A percentile compares a stretch with the other conserved stretches of the same genome.
Conservation (phyloP, 495 filamentous ascomycete species). For the Talaromyces proteolyticus region DNA sequence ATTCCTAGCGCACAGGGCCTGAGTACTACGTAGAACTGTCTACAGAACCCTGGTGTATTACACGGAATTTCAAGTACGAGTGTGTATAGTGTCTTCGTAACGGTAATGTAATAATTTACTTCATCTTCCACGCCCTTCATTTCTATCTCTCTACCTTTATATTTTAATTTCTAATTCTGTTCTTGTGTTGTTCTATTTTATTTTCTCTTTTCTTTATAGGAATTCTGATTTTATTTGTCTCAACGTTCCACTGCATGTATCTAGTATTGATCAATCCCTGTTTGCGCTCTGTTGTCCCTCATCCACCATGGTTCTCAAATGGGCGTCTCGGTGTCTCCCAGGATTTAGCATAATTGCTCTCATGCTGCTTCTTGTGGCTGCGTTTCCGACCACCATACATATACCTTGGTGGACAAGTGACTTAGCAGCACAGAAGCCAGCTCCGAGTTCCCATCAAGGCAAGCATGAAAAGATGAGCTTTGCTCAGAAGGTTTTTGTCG, state of each 20-base stretch:
- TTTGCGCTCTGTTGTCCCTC: background rate
- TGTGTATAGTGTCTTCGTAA: background rate
- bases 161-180: background rate
- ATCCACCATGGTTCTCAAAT: conserved; percentile 12
- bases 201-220: background rate
- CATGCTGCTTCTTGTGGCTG: conserved; percentile 14
- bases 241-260: background rate
- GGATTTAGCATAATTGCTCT: conserved; percentile 28
- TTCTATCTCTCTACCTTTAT: background rate
- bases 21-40: background rate
- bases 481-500: conserved; percentile 22
- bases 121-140: background rate
- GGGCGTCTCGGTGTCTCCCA: conserved; percentile 27
- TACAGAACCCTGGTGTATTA: background rate
- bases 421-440: conserved; percentile 9
- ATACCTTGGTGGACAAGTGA: conserved; percentile 12
- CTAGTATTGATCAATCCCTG: background rate
- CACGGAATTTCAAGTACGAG: background rate
- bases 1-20: background rate
- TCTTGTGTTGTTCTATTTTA: background rate
- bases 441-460: conserved; percentile 4
- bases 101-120: no score
- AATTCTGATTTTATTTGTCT: background rate
- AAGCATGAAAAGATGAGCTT: conserved; percentile 12
- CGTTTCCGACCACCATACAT: conserved; percentile 15